Evolutionary conservation across 352 stramenopile species (phyloP).

Genomic region (Phytopythium aichiense): DNA sequence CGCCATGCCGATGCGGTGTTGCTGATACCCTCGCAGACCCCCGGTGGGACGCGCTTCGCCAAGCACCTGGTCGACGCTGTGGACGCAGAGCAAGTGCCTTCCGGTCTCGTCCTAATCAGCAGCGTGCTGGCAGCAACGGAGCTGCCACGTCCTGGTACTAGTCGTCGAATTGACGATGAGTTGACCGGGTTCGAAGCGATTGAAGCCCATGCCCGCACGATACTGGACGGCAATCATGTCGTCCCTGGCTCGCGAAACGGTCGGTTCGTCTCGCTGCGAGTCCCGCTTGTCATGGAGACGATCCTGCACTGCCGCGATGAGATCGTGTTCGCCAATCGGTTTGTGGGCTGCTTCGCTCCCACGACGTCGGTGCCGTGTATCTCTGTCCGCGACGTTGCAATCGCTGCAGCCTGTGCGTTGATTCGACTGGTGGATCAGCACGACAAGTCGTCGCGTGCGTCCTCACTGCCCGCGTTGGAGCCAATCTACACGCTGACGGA

Average conservation of each 20-base stretch:
- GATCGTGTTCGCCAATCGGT: slow-evolving; percentile 60
- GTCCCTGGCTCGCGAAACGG: slow-evolving; percentile 26
- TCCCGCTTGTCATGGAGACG: slow-evolving; percentile 76
- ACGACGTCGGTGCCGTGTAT: slow-evolving; percentile 61
- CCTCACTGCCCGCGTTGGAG: slow-evolving; percentile 28
- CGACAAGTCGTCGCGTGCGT: not conserved
- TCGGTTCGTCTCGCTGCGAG: slow-evolving; percentile 50
- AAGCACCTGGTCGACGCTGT: slow-evolving; percentile 65
- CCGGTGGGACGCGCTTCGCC: slow-evolving; percentile 56
- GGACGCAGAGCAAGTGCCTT: slow-evolving; percentile 28
- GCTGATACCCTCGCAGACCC: slow-evolving; percentile 53
- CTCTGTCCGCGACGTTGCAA: slow-evolving; percentile 55
- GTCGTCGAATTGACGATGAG: slow-evolving; percentile 13
- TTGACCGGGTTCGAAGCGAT: slow-evolving; percentile 53
- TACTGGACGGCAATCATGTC: not conserved
- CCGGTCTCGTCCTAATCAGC: slow-evolving; percentile 59
- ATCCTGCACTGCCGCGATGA: slow-evolving; percentile 73
- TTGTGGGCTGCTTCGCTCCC: slow-evolving; percentile 44
- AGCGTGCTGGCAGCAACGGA: slow-evolving; percentile 53
- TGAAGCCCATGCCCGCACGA: slow-evolving; percentile 48
- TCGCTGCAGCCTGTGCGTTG: slow-evolving; percentile 47
- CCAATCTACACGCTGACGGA: slow-evolving; percentile 51
- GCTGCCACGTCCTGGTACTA: slow-evolving; percentile 17
- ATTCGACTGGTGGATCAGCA: slow-evolving; percentile 4
- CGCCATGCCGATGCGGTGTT: slow-evolving; percentile 66